Evolutionary conservation across 495 filamentous ascomycete species (phyloP), one percentile per base, ranked within the genome.

Genomic region (Aspergillus diversus): DNA sequence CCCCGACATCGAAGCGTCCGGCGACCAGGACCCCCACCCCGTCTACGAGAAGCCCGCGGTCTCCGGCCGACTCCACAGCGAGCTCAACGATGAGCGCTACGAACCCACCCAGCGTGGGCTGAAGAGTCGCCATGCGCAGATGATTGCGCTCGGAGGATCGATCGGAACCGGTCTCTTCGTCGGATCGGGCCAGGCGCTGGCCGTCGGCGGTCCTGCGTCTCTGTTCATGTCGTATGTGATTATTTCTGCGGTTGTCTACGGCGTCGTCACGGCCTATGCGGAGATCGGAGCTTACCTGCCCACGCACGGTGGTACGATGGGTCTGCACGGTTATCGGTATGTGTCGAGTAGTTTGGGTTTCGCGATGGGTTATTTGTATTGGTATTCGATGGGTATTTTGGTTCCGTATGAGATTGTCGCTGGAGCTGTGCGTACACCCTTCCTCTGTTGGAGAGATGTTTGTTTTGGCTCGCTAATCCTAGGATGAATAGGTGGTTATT

Each of bases 401-500:
- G 54, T 43, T 3, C 54, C 54, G 54, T 57, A 57, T 27, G 54
- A 57, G 35, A 31, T 57, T 6, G 39, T 43, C 9, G 21, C 21
- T 27, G 21, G 21, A 27, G 21, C 21, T 27, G 21, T 27, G 21
- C 21, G 21, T 27, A 27, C 21, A 27, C 21, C 21, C 1, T 27
- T 2, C 21, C 21, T 27, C 21, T 2, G 21, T 27, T 27, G 2
- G 21, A 27, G 2, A 27, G 2, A 27, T 2, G 2, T 27, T 27
- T 27, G 21, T 27, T 27, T 27, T 27, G 21, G 21, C 21, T 27
- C 21, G 21, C 21, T 27, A 27, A 27, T 27, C 1, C 21, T 27
- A 27, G 21, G 21, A 27, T 27, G 21, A 27, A 27, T 27, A 27
- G 21, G 21, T 27, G 21, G 83, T 91, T 54, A 87, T 92, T n/a